These are phyloP conservation scores for Coniochaeta sp. DNA, from an alignment of 2,329 filamentous ascomycete genomes.

Conservation along the genomic window DNA sequence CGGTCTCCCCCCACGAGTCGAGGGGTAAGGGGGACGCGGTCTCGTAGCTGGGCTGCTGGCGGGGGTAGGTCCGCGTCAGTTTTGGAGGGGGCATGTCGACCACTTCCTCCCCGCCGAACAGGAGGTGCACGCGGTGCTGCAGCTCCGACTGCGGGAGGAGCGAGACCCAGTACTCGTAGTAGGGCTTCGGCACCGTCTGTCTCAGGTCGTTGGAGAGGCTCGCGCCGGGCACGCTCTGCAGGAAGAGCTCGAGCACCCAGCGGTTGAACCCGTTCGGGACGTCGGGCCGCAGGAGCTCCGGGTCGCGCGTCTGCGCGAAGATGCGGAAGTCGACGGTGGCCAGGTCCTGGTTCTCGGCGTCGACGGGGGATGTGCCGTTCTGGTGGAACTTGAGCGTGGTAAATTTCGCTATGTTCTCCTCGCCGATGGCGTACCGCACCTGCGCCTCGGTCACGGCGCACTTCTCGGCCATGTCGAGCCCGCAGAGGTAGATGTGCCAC, in stretches of 20 bases:
- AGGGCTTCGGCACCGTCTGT: not conserved
- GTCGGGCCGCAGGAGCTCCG: conserved; percentile 8
- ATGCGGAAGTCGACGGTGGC: conserved; percentile 27
- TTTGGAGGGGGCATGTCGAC: not conserved
- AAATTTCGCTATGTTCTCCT: conserved; percentile 4
- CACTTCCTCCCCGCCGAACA: not conserved
- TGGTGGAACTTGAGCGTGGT: conserved; percentile 20
- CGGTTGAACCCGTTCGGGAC: conserved; percentile 11
- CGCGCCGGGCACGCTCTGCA: conserved; percentile 16
- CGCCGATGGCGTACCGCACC: conserved; percentile 10
- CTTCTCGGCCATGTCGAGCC: conserved; percentile 13
- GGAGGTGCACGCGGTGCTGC: not conserved
- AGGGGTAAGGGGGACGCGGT: conserved; percentile 1
- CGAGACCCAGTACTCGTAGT: not conserved
- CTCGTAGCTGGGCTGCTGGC: conserved; percentile 3
- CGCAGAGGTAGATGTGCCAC: conserved; percentile 2
- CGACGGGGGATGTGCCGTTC: conserved; percentile 15
- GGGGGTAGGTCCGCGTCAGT: not conserved
- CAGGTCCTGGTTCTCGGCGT: conserved; percentile 22
- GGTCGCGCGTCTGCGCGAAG: conserved; percentile 29
- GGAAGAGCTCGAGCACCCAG: conserved; percentile 13
- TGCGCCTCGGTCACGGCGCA: conserved; percentile 11
- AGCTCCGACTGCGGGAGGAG: not conserved
- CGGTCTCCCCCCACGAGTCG: conserved; percentile 10
- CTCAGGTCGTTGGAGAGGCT: not conserved